phyloP scores from a whole-genome alignment of 169 alveolate genomes.

The Cryptosporidium xiaoi region DNA sequence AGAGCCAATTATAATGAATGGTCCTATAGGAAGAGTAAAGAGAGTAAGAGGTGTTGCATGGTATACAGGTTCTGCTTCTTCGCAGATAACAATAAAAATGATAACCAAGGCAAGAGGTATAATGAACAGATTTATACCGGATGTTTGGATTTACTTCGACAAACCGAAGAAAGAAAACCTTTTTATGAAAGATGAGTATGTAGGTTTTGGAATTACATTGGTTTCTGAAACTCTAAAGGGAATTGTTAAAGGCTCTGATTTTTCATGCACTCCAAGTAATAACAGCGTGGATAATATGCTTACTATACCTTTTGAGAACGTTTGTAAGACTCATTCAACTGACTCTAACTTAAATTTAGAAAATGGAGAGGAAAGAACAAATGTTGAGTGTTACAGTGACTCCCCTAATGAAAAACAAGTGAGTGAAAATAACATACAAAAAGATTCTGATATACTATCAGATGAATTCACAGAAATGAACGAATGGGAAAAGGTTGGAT shows the following conservation, averaged over 20 bases:
- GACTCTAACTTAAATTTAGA: conserved; percentile 14
- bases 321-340: background rate
- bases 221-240: conserved; percentile 87
- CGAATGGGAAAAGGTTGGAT: conserved; percentile 76
- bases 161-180: conserved; percentile 77
- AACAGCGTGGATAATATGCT: conserved; percentile 24
- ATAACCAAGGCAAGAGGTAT: conserved; percentile 85
- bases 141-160: conserved; percentile 89
- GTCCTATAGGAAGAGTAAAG: conserved; percentile 83
- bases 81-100: conserved; percentile 81
- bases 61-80: conserved; percentile 81
- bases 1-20: conserved; percentile 83
- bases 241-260: conserved; percentile 70
- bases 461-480: conserved; percentile 2
- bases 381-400: conserved; percentile 10
- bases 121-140: conserved; percentile 89
- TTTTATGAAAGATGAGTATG: conserved; percentile 74
- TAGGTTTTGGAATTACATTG: conserved; percentile 89
- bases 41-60: conserved; percentile 87
- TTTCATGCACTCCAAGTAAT: conserved; percentile 8
- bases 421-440: background rate
- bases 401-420: background rate
- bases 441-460: background rate
- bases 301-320: background rate
- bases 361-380: background rate